A percentile compares a stretch with the other conserved stretches of the same genome.
Evolutionary conservation across 2,329 filamentous ascomycete species (phyloP).

Genomic region (Aspergillus cejpii): DNA sequence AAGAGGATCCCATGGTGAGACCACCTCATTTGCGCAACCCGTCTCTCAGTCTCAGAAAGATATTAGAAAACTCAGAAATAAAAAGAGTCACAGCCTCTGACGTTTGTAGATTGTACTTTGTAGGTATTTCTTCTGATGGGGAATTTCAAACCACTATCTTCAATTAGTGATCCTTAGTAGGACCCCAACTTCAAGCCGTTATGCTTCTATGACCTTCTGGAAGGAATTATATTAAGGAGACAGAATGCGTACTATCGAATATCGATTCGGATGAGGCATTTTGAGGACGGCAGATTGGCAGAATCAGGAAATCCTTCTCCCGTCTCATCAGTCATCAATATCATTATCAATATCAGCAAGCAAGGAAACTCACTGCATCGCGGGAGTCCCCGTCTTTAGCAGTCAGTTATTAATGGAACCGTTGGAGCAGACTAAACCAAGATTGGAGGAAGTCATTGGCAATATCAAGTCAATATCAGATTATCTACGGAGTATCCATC

Average conservation of each 20-base stretch:
- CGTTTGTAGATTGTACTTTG: neutral
- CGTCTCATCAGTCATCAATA: neutral
- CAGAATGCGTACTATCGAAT: no score
- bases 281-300: neutral
- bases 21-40: neutral
- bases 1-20: neutral
- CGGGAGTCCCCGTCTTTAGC: neutral
- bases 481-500: conserved; percentile 12
- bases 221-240: conserved; percentile 18
- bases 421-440: conserved; percentile 4
- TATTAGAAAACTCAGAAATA: neutral
- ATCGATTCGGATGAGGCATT: neutral
- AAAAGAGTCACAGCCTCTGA: neutral
- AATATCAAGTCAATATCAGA: conserved; percentile 2
- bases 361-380: conserved; percentile 2
- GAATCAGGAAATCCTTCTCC: neutral
- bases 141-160: conserved; percentile 3
- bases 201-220: conserved; percentile 16
- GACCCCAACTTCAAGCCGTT: conserved; percentile 11
- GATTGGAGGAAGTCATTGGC: no score
- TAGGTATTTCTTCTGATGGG: neutral
- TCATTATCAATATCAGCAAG: neutral
- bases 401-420: neutral
- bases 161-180: neutral
- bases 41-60: neutral